Base-by-base conservation (phyloP, 495 filamentous ascomycete species). In the Aspergillus steynii region DNA sequence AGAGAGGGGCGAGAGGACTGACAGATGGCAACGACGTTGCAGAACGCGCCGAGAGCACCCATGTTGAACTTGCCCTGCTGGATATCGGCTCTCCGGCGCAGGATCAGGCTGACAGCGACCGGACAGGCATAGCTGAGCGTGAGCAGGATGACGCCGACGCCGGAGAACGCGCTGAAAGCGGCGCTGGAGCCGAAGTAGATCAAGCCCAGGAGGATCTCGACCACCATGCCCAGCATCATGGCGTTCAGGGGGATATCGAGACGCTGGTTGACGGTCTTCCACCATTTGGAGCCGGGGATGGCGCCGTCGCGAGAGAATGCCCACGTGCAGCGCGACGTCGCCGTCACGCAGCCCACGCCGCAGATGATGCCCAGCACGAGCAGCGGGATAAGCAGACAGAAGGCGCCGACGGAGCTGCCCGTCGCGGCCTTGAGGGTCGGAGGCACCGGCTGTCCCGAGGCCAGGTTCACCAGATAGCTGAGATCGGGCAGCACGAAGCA, bases 361-460 rank as follows among this genome's bases (percentile, higher is more conserved):
- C 86, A 86, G 69, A 90, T 88, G 2, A 90, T 65, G 55, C 89
- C 78, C 66, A 90, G 84, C 34, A 86, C 81, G 5, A 90, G 76
- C 56, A 89, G 80, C 7, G 89, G 76, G 62, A 87, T 83, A 1
- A 90, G 77, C 0, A 92, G 77, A 6, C 79, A 86, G 50, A 90
- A 85, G 1, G 85, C 86, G 15, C 87, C 86, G 12, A 45, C 50
- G 25, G 61, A 55, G 56, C 59, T 59, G 54, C 58, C 67, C 25
- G 47, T 61, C 20, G 60, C 27, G 31, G 46, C 57, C 20, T 60
- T 54, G 49, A 63, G 56, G 9, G 56, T 31, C 15, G 56, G 15
- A 7, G 55, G 47, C 2, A 65, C 59, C 10, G 56, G 53, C 65
- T 59, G 67, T 85, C 74, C 86, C 77, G 5, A 86, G 75, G 25